These are phyloP conservation scores for Stephania cephalantha DNA, from an alignment of 164 flowering plant species.

Conservation along the genomic window DNA sequence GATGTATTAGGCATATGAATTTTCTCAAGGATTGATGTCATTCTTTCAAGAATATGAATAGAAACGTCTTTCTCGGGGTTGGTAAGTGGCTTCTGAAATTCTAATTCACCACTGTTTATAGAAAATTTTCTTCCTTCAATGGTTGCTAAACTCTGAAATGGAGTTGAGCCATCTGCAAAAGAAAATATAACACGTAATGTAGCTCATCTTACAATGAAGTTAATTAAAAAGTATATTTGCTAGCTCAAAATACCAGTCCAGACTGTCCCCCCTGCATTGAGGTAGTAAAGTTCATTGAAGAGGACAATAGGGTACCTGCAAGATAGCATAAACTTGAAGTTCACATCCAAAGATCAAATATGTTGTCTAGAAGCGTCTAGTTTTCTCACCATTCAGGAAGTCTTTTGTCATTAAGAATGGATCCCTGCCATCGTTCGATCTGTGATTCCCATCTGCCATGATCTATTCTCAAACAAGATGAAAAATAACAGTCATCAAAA, in stretches of 20 bases:
- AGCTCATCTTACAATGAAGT: neutral
- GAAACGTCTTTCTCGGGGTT: neutral
- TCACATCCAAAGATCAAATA: neutral
- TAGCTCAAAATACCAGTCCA: constrained; percentile 74
- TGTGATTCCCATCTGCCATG: constrained; percentile 72
- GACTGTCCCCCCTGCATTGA: constrained; percentile 82
- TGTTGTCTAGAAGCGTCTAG: neutral
- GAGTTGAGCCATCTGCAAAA: constrained; percentile 72
- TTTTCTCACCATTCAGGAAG: constrained; percentile 72
- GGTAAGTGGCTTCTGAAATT: neutral
- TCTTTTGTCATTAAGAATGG: constrained; percentile 72
- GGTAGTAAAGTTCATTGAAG: constrained; percentile 89
- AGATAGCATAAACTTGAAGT: neutral
- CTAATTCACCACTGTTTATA: neutral
- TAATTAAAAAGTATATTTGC: neutral
- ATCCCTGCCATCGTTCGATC: constrained; percentile 84
- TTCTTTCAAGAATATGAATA: constrained; percentile 52
- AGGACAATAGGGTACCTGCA: constrained; percentile 80
- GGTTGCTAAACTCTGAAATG: constrained; percentile 47
- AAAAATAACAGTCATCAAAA: neutral
- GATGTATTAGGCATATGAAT: constrained; percentile 38
- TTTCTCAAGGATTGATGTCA: constrained; percentile 58
- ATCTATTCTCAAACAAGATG: constrained; percentile 30
- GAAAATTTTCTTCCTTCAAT: constrained; percentile 38
- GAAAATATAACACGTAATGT: neutral